Percentiles rank a stretch among this genome's conserved stretches.
phyloP scores from a whole-genome alignment of 345 rosid species.

The Acer saccharum region DNA sequence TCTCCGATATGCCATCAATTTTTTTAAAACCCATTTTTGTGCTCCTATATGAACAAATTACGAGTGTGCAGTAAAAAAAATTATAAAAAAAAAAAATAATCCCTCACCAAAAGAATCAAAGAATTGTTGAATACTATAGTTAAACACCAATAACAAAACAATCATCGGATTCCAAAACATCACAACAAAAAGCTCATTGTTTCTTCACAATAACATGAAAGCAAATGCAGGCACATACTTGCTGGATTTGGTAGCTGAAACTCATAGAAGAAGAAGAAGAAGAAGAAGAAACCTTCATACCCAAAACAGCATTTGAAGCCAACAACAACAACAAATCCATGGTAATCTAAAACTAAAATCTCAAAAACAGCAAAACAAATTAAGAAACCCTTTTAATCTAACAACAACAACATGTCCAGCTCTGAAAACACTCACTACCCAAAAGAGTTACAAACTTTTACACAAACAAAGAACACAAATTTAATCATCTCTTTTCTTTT shows the following conservation, averaged over 20 bases:
- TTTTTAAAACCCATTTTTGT: conserved; percentile 23
- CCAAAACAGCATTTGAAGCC: conserved; percentile 47
- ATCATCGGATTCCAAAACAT: conserved; percentile 92
- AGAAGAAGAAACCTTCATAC: conserved; percentile 29
- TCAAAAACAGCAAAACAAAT: conserved; percentile 18
- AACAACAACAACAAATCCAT: conserved; percentile 43
- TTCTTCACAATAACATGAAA: conserved; percentile 40
- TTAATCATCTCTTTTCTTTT: too few relatives aligned
- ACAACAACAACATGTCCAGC: neutral
- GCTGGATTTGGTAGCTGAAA: conserved; percentile 39
- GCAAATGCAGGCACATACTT: conserved; percentile 37
- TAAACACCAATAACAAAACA: conserved; percentile 60
- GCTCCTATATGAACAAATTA: conserved; percentile 42
- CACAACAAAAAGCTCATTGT: conserved; percentile 49
- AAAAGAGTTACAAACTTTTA: conserved; percentile 20
- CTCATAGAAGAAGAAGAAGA: conserved; percentile 11
- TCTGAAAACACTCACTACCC: conserved; percentile 33
- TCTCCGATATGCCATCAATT: too few relatives aligned
- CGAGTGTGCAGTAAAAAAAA: conserved; percentile 13
- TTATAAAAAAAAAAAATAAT: conserved; percentile 12
- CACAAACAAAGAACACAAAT: too few relatives aligned
- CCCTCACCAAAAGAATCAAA: conserved; percentile 76
- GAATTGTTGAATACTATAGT: conserved; percentile 44
- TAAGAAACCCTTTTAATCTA: neutral
- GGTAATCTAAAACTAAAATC: neutral